Conservation (phyloP, 768 basidiomycete genomes). For the Naganishia onofrii region DNA sequence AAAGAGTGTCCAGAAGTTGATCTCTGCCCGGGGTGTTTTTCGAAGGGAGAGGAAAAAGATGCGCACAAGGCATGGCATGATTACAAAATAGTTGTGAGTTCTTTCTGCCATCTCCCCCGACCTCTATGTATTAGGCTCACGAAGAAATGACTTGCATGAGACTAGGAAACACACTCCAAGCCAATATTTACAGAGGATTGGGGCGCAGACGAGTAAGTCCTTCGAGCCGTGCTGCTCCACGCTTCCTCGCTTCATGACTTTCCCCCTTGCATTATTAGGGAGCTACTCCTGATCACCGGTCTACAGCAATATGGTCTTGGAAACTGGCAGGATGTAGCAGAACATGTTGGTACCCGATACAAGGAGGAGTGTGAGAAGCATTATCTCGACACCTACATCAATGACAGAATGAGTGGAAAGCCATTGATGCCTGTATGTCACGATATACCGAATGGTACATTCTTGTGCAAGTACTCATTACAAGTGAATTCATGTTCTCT, state of each 20-base stretch:
- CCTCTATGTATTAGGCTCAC: background rate
- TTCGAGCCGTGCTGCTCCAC: slow-evolving; percentile 2
- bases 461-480: background rate
- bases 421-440: slow-evolving; percentile 49
- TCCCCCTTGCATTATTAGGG: slow-evolving; percentile 56
- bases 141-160: background rate
- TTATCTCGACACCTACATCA: slow-evolving; percentile 60
- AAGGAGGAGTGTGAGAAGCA: slow-evolving; percentile 91
- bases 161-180: slow-evolving; percentile 88
- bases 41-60: slow-evolving; percentile 81
- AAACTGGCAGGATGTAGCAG: slow-evolving; percentile 94
- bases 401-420: slow-evolving; percentile 35
- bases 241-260: background rate
- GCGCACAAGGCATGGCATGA: slow-evolving; percentile 80
- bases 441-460: background rate
- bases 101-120: background rate
- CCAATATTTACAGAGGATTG: slow-evolving; percentile 93
- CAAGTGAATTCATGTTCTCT: background rate
- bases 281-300: slow-evolving; percentile 83
- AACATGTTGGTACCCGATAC: slow-evolving; percentile 84
- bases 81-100: slow-evolving; percentile 82
- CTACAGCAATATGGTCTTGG: slow-evolving; percentile 82
- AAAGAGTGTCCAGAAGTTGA: slow-evolving; percentile 71
- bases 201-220: slow-evolving; percentile 90
- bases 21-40: slow-evolving; percentile 89